phyloP scores from a whole-genome alignment of 176 grass and related monocot genomes.

The Oryza meyeriana region DNA sequence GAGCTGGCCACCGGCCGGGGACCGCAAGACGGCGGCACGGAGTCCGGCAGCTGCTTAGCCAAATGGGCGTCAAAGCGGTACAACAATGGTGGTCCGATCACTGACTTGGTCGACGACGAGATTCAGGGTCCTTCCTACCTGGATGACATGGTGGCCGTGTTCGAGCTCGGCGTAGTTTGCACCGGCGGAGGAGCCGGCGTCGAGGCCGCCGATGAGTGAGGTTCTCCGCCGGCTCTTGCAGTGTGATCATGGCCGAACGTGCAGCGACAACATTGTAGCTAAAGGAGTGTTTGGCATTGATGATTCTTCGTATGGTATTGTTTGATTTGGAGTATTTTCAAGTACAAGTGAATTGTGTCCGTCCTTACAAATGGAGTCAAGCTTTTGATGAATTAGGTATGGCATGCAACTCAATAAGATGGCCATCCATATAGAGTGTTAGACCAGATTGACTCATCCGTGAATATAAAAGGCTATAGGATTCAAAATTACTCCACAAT shows the following conservation, averaged over 20 bases:
- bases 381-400: no score
- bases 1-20: constrained; percentile 53
- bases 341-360: no score
- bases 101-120: constrained; percentile 7
- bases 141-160: constrained; percentile 12
- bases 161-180: constrained; percentile 13
- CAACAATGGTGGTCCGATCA: neutral
- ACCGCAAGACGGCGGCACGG: neutral
- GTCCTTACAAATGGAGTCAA: no score
- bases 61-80: constrained; percentile 21
- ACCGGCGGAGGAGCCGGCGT: constrained; percentile 12
- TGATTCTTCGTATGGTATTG: neutral
- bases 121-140: neutral
- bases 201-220: constrained; percentile 29
- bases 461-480: no score
- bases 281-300: neutral
- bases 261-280: neutral
- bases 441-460: no score
- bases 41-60: constrained; percentile 22
- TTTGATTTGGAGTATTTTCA: neutral
- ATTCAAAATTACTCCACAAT: no score
- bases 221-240: neutral
- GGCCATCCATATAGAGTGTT: no score
- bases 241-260: neutral
- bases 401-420: no score